These are phyloP conservation scores for Candida buenavistaensis DNA, from an alignment of 1,139 yeast genomes.

Conservation along the genomic window DNA sequence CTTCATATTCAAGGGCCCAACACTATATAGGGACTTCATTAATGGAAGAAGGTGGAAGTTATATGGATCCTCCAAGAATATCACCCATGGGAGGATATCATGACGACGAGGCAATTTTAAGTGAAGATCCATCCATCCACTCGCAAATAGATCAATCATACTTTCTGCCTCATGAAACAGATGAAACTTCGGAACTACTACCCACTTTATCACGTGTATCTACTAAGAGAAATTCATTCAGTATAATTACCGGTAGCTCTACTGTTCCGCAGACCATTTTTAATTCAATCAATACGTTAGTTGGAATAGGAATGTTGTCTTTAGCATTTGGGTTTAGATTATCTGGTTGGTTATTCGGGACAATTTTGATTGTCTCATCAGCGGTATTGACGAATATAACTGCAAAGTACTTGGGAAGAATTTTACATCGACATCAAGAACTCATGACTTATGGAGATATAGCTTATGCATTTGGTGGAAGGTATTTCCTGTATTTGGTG, in stretches of 20 bases:
- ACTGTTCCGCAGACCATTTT: slow-evolving; percentile 87
- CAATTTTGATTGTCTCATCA: slow-evolving; percentile 50
- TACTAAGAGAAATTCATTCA: slow-evolving; percentile 12
- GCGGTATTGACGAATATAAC: slow-evolving; percentile 68
- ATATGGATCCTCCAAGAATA: slow-evolving; percentile 2
- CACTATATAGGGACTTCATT: slow-evolving; percentile 40
- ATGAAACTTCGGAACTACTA: slow-evolving; percentile 17
- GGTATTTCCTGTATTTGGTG: slow-evolving; percentile 52
- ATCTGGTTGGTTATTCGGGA: slow-evolving; percentile 80
- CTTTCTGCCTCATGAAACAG: slow-evolving; percentile 7
- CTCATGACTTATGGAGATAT: slow-evolving; percentile 46
- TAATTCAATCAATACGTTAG: slow-evolving; percentile 80
- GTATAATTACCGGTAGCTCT: slow-evolving; percentile 26
- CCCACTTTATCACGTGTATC: slow-evolving; percentile 11
- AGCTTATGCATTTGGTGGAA: slow-evolving; percentile 47
- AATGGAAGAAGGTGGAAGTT: slow-evolving; percentile 18
- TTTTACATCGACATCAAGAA: slow-evolving; percentile 29
- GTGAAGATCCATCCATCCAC: slow-evolving; percentile 1
- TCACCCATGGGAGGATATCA: neutral
- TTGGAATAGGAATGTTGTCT: slow-evolving; percentile 85
- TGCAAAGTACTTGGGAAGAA: slow-evolving; percentile 51
- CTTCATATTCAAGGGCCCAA: slow-evolving; percentile 77
- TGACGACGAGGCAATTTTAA: slow-evolving; percentile 7
- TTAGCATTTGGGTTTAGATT: slow-evolving; percentile 77
- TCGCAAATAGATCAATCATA: neutral